Percentiles rank a stretch among this genome's conserved stretches.
phyloP scores from a whole-genome alignment of 768 basidiomycete species.

The Leccinellum luteum region DNA sequence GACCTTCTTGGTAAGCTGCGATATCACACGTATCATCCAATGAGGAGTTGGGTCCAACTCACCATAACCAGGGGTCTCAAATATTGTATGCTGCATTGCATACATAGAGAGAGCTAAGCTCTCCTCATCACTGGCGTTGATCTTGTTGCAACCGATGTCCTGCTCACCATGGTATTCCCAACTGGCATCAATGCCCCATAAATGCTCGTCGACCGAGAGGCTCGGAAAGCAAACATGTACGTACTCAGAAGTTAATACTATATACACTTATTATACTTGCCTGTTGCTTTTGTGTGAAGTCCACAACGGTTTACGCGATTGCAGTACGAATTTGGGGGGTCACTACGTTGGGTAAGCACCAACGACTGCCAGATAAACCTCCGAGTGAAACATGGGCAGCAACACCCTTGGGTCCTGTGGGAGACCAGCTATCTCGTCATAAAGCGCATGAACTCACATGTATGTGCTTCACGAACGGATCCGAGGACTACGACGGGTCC shows the following conservation, averaged over 20 bases:
- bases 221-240: neutral
- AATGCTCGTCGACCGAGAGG: neutral
- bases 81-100: neutral
- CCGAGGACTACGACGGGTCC: slow-evolving; percentile 21
- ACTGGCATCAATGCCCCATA: slow-evolving; percentile 36
- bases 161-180: slow-evolving; percentile 80
- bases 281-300: slow-evolving; percentile 37
- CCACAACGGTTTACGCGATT: neutral
- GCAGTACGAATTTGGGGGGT: slow-evolving; percentile 29
- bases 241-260: slow-evolving; percentile 43
- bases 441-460: no score
- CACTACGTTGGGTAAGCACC: slow-evolving; percentile 60
- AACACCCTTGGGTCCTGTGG: slow-evolving; percentile 41
- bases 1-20: neutral
- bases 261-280: slow-evolving; percentile 41
- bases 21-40: neutral
- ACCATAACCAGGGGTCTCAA: slow-evolving; percentile 44
- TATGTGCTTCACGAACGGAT: no score
- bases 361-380: slow-evolving; percentile 65
- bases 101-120: neutral
- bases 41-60: neutral
- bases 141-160: slow-evolving; percentile 69
- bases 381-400: slow-evolving; percentile 55
- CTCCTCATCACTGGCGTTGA: slow-evolving; percentile 38
- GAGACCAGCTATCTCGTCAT: no score